Evolutionary conservation across 805 yeast genomes (phyloP), one percentile per base, ranked within the genome.

Genomic region (Saccharomycopsis fermentans): DNA sequence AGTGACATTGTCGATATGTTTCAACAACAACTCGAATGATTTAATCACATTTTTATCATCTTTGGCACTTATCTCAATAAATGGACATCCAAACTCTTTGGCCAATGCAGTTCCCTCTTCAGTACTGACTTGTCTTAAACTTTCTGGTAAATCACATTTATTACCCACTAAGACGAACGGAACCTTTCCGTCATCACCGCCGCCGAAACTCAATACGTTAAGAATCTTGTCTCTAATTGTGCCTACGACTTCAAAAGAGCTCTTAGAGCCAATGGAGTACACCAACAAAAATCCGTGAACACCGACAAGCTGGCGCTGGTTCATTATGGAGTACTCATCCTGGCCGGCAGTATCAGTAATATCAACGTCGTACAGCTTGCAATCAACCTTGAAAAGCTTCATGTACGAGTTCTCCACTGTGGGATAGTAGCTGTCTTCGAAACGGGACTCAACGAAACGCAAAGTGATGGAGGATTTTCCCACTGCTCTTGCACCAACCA

Each of bases 341-440:
- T 89, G 95, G 6, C 97, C 97, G 0, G 96, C 96, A 0, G 97
- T 90, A 68, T 90, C 97, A 61, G 90, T 74, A 57, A 90, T 87
- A 69, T 90, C 96, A 27, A 91, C 81, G 56, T 84, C 83, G 68
- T 86, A 90, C 57, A 85, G 87, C 64, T 83, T 85, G 62, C 86
- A 86, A 61, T 86, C 81, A 69, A 85, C 81, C 59, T 76, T 77
- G 67, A 90, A 77, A 37, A 78, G 76, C 68, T 87, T 89, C 67
- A 83, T 77, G 71, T 87, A 87, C 70, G 87, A 91, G 71, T 87
- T 89, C 69, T 89, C 95, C 62, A 88, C 87, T 5, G 97, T 90
- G 34, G 97, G 97, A 70, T 89, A 90, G 71, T 90, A 90, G 36
- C 86, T 79, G 70, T 90, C 97, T 26, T 87, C 87, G 69, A 90